phyloP scores from a whole-genome alignment of 345 rosid genomes.

The Lenwebbia sp. region DNA sequence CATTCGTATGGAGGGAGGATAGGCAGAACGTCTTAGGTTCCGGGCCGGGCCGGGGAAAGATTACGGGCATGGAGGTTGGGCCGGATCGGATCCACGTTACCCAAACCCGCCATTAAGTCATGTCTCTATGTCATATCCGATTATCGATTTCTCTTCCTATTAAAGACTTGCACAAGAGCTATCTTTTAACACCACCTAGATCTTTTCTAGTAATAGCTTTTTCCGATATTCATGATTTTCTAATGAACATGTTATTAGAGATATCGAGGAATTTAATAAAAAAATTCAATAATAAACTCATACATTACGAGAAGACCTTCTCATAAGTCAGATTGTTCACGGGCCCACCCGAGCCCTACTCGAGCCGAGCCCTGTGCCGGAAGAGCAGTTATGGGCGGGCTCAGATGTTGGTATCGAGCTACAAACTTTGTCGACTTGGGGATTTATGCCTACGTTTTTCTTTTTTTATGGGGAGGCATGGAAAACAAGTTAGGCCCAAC shows the following conservation, averaged over 20 bases:
- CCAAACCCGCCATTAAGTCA: neutral
- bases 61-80: neutral
- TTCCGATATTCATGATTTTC: neutral
- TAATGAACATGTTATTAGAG: neutral
- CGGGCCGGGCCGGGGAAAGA: neutral
- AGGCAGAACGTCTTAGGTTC: neutral
- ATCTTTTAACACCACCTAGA: neutral
- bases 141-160: neutral
- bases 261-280: neutral
- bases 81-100: neutral
- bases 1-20: neutral
- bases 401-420: neutral
- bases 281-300: neutral
- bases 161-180: neutral
- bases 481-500: neutral
- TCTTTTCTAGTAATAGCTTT: neutral
- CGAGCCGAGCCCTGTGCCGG: neutral
- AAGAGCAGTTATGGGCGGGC: neutral
- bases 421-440: neutral
- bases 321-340: rapidly evolving
- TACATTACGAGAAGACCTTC: neutral
- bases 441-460: neutral
- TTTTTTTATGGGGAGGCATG: rapidly evolving
- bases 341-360: rapidly evolving
- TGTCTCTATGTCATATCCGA: neutral